phyloP scores from a whole-genome alignment of 2,329 filamentous ascomycete species.

The Beauveria asiatica region DNA sequence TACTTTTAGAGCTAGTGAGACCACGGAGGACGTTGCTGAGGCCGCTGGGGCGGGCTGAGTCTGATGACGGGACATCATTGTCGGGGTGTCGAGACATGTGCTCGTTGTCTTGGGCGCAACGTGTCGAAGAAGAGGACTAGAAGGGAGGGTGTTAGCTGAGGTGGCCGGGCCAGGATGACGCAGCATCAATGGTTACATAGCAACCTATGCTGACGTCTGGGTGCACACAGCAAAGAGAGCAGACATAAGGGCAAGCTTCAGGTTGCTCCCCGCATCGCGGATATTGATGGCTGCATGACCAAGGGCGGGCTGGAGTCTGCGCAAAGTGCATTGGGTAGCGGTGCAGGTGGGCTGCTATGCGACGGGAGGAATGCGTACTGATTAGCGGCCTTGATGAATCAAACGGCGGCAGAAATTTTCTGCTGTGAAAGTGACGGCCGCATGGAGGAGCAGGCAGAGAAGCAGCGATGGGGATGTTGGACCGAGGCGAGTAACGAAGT shows the following conservation, averaged over 20 bases:
- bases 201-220: neutral
- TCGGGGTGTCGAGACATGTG: conserved; percentile 54
- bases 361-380: conserved; percentile 4
- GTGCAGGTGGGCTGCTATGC: conserved; percentile 6
- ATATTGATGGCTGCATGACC: neutral
- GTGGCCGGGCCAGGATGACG: neutral
- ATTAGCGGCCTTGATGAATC: neutral
- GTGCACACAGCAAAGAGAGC: neutral
- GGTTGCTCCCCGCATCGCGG: neutral
- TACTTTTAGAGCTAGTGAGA: conserved; percentile 46
- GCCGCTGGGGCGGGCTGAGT: conserved; percentile 46
- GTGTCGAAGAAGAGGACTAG: neutral
- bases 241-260: neutral
- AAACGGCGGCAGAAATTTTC: neutral
- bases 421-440: neutral
- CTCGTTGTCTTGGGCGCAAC: conserved; percentile 25
- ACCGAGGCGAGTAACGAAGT: neutral
- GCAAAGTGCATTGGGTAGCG: conserved; percentile 6
- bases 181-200: neutral
- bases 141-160: neutral
- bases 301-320: neutral
- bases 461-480: neutral
- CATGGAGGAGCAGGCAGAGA: neutral
- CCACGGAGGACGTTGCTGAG: conserved; percentile 57
- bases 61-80: conserved; percentile 47